Evolutionary conservation across 306 rosid species (phyloP).

Genomic region (Lathyrus sativus): DNA sequence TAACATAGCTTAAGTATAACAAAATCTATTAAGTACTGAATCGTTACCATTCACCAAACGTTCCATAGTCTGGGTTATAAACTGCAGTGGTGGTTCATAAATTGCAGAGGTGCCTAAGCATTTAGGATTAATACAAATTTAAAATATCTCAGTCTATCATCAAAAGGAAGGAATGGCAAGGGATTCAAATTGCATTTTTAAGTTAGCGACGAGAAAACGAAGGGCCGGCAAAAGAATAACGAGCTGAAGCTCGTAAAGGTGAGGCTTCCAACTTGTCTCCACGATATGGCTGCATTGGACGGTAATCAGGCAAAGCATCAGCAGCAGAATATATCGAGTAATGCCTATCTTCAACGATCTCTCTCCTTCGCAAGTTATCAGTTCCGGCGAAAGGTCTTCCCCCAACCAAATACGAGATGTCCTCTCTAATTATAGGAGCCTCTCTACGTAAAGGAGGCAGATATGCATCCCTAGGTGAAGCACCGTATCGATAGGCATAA

Average conservation of each 20-base stretch:
- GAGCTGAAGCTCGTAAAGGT: conserved; percentile 58
- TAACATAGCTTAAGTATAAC: too few species aligned
- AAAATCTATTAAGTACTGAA: too few species aligned
- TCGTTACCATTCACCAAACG: neutral
- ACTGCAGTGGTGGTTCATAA: neutral
- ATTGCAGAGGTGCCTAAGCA: conserved; percentile 10
- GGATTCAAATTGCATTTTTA: conserved; percentile 10
- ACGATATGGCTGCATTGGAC: conserved; percentile 39
- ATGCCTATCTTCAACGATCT: conserved; percentile 49
- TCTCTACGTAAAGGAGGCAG: conserved; percentile 52
- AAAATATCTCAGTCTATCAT: neutral
- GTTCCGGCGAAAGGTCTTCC: conserved; percentile 44
- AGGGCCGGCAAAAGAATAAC: conserved; percentile 64
- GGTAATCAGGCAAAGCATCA: conserved; percentile 50
- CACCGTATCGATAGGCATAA: conserved; percentile 40
- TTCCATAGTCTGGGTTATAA: neutral
- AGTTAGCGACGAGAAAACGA: conserved; percentile 47
- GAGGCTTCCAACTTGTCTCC: conserved; percentile 40
- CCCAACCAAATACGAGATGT: conserved; percentile 46
- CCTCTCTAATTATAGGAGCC: conserved; percentile 55
- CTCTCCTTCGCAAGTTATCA: conserved; percentile 56
- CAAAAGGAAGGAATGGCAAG: neutral
- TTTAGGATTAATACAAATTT: neutral
- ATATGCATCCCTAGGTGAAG: conserved; percentile 51
- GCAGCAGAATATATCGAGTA: conserved; percentile 58